Evolutionary conservation across 108 stramenopile genomes (phyloP).

Genomic region (Stephanodiscus minutulus): DNA sequence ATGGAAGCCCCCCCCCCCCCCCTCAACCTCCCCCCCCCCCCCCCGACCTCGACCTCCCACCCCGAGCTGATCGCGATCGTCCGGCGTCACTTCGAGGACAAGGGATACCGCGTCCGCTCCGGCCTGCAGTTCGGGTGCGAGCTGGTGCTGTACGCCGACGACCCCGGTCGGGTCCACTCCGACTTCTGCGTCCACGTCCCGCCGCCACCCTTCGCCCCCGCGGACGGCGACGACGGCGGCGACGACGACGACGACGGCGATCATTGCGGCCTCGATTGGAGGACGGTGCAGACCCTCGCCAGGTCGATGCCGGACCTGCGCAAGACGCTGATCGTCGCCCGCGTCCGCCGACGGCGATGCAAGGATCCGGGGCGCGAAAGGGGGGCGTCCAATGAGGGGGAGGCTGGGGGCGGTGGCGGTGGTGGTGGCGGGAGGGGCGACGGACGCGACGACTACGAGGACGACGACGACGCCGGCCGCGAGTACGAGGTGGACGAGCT

Average conservation of each 20-base stretch:
- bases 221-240: background rate
- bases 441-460: conserved; percentile 13
- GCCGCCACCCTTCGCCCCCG: background rate
- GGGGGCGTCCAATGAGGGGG: too few relatives aligned
- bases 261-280: conserved; percentile 58
- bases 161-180: conserved; percentile 77
- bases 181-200: conserved; percentile 88
- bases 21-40: background rate
- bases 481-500: conserved; percentile 70
- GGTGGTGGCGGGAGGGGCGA: conserved; percentile 5
- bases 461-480: background rate
- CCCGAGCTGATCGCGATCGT: conserved; percentile 60
- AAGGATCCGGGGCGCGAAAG: too few relatives aligned
- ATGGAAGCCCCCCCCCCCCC: background rate
- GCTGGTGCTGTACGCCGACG: conserved; percentile 85
- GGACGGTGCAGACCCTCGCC: conserved; percentile 73
- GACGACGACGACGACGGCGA: background rate
- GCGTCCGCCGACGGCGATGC: conserved; percentile 31
- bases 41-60: conserved; percentile 19
- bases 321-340: conserved; percentile 80
- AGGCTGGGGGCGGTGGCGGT: conserved; percentile 6
- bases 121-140: conserved; percentile 89
- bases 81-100: conserved; percentile 61
- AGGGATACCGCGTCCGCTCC: conserved; percentile 88
- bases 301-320: conserved; percentile 82